A percentile compares a stretch with the other conserved stretches of the same genome.
These are phyloP conservation scores for Decorospora gaudefroyi DNA, from an alignment of 2,329 filamentous ascomycete genomes.

Conservation along the genomic window DNA sequence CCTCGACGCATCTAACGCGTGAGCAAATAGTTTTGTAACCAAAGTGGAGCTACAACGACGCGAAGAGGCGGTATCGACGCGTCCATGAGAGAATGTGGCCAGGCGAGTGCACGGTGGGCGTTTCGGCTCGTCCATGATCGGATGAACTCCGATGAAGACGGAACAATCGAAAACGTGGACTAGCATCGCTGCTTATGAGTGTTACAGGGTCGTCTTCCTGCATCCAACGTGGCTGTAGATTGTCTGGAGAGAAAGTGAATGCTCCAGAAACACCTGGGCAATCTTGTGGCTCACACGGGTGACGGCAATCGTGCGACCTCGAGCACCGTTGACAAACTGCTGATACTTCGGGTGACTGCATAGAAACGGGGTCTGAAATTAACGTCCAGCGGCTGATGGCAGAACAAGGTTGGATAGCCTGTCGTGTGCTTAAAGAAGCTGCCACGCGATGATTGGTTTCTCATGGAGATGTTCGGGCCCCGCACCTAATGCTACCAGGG, in stretches of 20 bases:
- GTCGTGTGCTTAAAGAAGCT: constrained; percentile 29
- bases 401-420: constrained; percentile 17
- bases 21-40: constrained; percentile 16
- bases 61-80: constrained; percentile 41
- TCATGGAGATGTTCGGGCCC: constrained; percentile 18
- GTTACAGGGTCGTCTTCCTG: too few relatives aligned
- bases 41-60: constrained; percentile 31
- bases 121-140: constrained; percentile 23
- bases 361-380: constrained; percentile 7
- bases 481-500: constrained; percentile 19
- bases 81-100: constrained; percentile 29
- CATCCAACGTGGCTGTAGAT: too few relatives aligned
- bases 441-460: constrained; percentile 39
- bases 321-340: constrained; percentile 9
- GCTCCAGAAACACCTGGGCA: too few relatives aligned
- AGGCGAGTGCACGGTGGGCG: constrained; percentile 30
- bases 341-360: constrained; percentile 15
- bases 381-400: constrained; percentile 22
- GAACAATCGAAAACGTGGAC: constrained; percentile 10
- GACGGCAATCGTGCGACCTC: constrained; percentile 1
- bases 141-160: constrained; percentile 6
- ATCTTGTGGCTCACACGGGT: not conserved
- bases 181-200: not conserved
- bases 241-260: too few relatives aligned
- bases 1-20: constrained; percentile 26